Conservation (phyloP, 345 rosid genomes). For the Turnera subulata region DNA sequence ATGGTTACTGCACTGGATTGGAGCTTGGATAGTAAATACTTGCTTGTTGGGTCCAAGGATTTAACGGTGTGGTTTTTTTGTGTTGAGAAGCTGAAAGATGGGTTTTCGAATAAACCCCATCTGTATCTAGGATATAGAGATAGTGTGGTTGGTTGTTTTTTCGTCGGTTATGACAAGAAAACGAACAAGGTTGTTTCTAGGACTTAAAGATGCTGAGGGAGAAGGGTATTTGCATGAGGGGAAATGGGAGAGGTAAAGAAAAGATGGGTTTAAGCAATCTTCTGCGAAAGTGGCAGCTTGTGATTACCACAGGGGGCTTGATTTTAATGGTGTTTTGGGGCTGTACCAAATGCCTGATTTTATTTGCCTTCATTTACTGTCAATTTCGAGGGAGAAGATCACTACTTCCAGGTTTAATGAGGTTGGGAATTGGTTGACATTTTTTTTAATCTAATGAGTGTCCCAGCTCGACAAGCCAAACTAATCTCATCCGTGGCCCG, state of each 20-base stretch:
- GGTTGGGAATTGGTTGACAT: too few relatives aligned
- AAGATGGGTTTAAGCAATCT: slow-evolving; percentile 74
- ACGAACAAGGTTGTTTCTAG: slow-evolving; percentile 49
- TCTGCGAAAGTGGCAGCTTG: slow-evolving; percentile 68
- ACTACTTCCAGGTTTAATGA: slow-evolving; percentile 81
- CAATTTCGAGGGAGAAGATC: too few relatives aligned
- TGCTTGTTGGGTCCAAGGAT: slow-evolving; percentile 87
- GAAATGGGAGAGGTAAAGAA: slow-evolving; percentile 72
- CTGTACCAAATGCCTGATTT: slow-evolving; percentile 81
- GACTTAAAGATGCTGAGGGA: slow-evolving; percentile 32
- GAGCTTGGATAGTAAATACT: slow-evolving; percentile 69
- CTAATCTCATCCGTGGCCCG: too few relatives aligned
- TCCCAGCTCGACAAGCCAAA: too few relatives aligned
- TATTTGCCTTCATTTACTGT: too few relatives aligned
- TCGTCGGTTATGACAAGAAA: slow-evolving; percentile 69
- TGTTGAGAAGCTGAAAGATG: too few relatives aligned
- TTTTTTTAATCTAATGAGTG: too few relatives aligned
- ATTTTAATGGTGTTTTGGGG: slow-evolving; percentile 87
- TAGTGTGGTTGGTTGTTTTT: slow-evolving; percentile 78
- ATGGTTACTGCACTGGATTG: slow-evolving; percentile 61
- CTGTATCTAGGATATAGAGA: slow-evolving; percentile 86
- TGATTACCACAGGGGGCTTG: slow-evolving; percentile 76
- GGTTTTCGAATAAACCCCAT: slow-evolving; percentile 79
- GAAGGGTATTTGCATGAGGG: slow-evolving; percentile 55
- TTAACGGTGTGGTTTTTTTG: slow-evolving; percentile 74